Percentiles rank a stretch among this genome's conserved stretches.
Conservation (phyloP, 495 filamentous ascomycete species). For the Penicillium bovifimosum region DNA sequence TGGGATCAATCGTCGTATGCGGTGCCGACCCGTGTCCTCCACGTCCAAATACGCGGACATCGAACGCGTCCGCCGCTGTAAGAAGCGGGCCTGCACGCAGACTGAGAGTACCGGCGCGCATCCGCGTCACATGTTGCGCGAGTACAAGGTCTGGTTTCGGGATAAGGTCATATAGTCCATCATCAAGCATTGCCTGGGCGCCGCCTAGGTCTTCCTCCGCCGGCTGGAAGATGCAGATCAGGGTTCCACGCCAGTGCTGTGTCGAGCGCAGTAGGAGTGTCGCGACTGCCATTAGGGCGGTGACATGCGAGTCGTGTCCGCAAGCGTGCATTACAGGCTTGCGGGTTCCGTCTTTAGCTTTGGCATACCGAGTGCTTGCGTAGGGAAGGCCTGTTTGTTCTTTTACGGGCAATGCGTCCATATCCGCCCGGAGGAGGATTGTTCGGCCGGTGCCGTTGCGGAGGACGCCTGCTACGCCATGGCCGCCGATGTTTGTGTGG, state of each 20-base stretch:
- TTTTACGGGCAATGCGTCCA: constrained; percentile 56
- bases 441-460: constrained; percentile 51
- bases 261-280: constrained; percentile 36
- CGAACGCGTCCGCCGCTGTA: constrained; percentile 39
- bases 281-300: constrained; percentile 46
- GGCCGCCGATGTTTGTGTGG: constrained; percentile 47
- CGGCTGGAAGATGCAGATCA: constrained; percentile 57
- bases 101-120: constrained; percentile 36
- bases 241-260: constrained; percentile 49
- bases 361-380: constrained; percentile 40
- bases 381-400: constrained; percentile 54
- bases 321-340: constrained; percentile 62
- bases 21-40: constrained; percentile 51
- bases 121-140: constrained; percentile 53
- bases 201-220: constrained; percentile 53
- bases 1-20: constrained; percentile 50
- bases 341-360: constrained; percentile 36
- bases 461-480: constrained; percentile 51
- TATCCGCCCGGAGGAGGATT: constrained; percentile 54
- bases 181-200: constrained; percentile 56
- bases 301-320: constrained; percentile 61
- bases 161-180: constrained; percentile 51
- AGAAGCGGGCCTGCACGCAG: constrained; percentile 24
- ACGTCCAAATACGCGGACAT: constrained; percentile 43
- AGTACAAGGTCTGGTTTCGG: constrained; percentile 50